Evolutionary conservation across 108 stramenopile genomes (phyloP).

Genomic region (Skeletonema menzelii): DNA sequence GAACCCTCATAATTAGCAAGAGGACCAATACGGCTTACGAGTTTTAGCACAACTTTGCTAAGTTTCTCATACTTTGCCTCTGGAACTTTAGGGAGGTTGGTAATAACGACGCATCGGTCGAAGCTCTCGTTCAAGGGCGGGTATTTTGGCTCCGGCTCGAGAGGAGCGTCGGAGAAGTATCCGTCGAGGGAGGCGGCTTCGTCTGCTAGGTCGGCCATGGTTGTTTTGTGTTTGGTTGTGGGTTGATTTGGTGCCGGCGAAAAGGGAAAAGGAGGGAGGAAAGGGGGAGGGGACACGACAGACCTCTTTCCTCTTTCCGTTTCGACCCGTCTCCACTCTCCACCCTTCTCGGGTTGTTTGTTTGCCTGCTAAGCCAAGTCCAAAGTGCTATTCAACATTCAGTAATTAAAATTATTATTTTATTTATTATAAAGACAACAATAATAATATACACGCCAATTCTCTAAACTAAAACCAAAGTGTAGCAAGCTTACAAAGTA

Average conservation of each 20-base stretch:
- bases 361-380: too few relatives aligned
- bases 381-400: background rate
- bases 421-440: background rate
- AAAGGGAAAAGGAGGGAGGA: background rate
- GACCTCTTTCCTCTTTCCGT: background rate
- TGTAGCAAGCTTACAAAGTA: background rate
- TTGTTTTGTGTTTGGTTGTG: constrained; percentile 5
- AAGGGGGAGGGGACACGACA: background rate
- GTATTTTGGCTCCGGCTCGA: constrained; percentile 75
- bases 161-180: constrained; percentile 81
- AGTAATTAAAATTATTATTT: background rate
- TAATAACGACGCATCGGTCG: constrained; percentile 75
- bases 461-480: background rate
- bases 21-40: constrained; percentile 68
- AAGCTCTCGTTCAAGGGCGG: constrained; percentile 71
- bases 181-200: constrained; percentile 83
- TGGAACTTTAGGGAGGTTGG: constrained; percentile 83
- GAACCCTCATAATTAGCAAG: constrained; percentile 52
- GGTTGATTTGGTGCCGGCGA: too few relatives aligned
- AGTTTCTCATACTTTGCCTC: constrained; percentile 80
- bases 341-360: too few relatives aligned
- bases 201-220: constrained; percentile 48
- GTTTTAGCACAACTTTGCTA: constrained; percentile 71
- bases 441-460: background rate
- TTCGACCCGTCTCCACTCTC: too few relatives aligned